Conservation (phyloP, 1,284 basidiomycete genomes). For the Leccinum holopus region DNA sequence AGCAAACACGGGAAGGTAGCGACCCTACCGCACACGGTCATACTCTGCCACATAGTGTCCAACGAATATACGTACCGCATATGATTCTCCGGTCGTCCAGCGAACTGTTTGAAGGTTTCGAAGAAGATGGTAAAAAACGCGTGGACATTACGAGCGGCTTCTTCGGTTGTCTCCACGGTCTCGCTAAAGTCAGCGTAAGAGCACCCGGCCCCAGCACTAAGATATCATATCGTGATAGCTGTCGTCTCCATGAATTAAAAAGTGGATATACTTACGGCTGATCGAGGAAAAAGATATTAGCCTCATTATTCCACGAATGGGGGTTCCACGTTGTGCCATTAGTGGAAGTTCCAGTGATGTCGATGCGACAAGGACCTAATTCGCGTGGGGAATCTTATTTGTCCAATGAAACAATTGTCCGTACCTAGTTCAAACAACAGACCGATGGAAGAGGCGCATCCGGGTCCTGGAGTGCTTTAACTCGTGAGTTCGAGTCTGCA, state of each 20-base stretch:
- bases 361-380: conserved; percentile 57
- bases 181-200: conserved; percentile 54
- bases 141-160: conserved; percentile 68
- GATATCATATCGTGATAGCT: not conserved
- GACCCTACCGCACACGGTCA: conserved; percentile 45
- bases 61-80: conserved; percentile 44
- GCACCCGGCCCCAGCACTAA: conserved; percentile 47
- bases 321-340: conserved; percentile 63
- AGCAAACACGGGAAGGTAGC: conserved; percentile 81
- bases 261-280: conserved; percentile 57
- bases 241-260: conserved; percentile 16
- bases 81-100: conserved; percentile 67
- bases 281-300: conserved; percentile 72
- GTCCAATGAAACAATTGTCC: not conserved
- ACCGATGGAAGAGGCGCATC: conserved; percentile 62
- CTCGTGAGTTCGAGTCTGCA: conserved; percentile 3
- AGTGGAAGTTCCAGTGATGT: conserved; percentile 45
- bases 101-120: conserved; percentile 68
- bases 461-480: conserved; percentile 45
- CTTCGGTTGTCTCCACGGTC: conserved; percentile 62
- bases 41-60: not conserved
- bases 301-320: conserved; percentile 66
- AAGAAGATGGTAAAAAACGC: conserved; percentile 77
- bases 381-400: conserved; percentile 8
- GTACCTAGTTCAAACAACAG: conserved; percentile 68